phyloP scores from a whole-genome alignment of 2,329 filamentous ascomycete genomes.

The Colletotrichum cereale region DNA sequence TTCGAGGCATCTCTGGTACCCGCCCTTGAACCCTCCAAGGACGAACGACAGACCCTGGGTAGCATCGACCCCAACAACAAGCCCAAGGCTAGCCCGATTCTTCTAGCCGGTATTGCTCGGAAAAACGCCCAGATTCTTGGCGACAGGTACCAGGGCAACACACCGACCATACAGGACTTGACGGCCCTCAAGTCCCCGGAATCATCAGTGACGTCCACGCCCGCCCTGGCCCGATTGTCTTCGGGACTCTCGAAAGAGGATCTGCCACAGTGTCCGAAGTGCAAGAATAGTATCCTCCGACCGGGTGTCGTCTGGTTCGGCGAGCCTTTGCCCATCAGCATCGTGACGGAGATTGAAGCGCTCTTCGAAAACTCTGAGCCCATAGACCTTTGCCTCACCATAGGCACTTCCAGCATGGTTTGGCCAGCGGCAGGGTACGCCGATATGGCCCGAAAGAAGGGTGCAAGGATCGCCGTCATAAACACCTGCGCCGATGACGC shows the following conservation, averaged over 20 bases:
- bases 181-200: constrained; percentile 28
- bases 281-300: constrained; percentile 67
- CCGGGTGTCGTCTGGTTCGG: constrained; percentile 79
- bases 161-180: constrained; percentile 30
- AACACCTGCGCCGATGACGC: constrained; percentile 66
- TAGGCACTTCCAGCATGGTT: constrained; percentile 74
- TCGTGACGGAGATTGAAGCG: constrained; percentile 62
- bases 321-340: constrained; percentile 65
- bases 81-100: constrained; percentile 39
- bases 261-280: constrained; percentile 70
- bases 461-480: constrained; percentile 72
- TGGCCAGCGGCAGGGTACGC: constrained; percentile 75
- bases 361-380: constrained; percentile 60
- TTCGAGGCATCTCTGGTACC: constrained; percentile 74
- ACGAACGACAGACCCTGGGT: constrained; percentile 43
- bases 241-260: constrained; percentile 59
- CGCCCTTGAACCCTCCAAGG: constrained; percentile 67
- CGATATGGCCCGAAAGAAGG: constrained; percentile 63
- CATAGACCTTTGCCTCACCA: constrained; percentile 75
- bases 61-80: constrained; percentile 17
- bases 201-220: background rate
- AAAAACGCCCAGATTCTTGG: constrained; percentile 70
- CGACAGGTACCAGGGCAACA: constrained; percentile 53
- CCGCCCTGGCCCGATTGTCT: constrained; percentile 46
- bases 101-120: constrained; percentile 43